These are phyloP conservation scores for Leptoxyphium fumago DNA, from an alignment of 2,329 filamentous ascomycete species.

Conservation along the genomic window DNA sequence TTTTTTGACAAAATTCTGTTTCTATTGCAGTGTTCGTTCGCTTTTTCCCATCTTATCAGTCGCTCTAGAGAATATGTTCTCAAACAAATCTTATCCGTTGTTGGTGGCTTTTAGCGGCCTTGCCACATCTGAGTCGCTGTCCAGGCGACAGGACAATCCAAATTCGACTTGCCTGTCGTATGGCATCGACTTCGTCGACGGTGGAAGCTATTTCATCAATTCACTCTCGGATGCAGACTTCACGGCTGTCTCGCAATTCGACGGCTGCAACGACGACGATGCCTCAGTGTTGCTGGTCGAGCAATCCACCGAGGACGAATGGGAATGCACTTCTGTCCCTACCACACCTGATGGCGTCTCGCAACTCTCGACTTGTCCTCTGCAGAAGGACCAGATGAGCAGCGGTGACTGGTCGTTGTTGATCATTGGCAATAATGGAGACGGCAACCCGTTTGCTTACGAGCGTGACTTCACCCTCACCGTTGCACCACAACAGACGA, in stretches of 20 bases:
- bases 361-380: slow-evolving; percentile 8
- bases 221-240: slow-evolving; percentile 5
- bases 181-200: slow-evolving; percentile 11
- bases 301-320: slow-evolving; percentile 6
- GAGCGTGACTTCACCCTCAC: slow-evolving; percentile 6
- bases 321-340: slow-evolving; percentile 4
- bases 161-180: slow-evolving; percentile 7
- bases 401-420: slow-evolving; percentile 7
- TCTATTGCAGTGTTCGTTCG: too few relatives aligned
- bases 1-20: too few relatives aligned
- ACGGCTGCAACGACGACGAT: slow-evolving; percentile 7
- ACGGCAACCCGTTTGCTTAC: slow-evolving; percentile 8
- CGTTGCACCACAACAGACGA: slow-evolving; percentile 4
- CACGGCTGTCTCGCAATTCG: slow-evolving; percentile 10
- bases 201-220: slow-evolving; percentile 12
- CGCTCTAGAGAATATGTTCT: background rate
- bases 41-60: background rate
- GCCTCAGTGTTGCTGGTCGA: slow-evolving; percentile 5
- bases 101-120: background rate
- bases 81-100: background rate
- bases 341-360: slow-evolving; percentile 3
- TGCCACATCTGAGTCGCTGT: background rate
- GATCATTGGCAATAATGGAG: slow-evolving; percentile 8
- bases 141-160: slow-evolving; percentile 1
- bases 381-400: slow-evolving; percentile 9